Conservation (phyloP, 495 filamentous ascomycete genomes). For the Aspergillus heteromorphus region DNA sequence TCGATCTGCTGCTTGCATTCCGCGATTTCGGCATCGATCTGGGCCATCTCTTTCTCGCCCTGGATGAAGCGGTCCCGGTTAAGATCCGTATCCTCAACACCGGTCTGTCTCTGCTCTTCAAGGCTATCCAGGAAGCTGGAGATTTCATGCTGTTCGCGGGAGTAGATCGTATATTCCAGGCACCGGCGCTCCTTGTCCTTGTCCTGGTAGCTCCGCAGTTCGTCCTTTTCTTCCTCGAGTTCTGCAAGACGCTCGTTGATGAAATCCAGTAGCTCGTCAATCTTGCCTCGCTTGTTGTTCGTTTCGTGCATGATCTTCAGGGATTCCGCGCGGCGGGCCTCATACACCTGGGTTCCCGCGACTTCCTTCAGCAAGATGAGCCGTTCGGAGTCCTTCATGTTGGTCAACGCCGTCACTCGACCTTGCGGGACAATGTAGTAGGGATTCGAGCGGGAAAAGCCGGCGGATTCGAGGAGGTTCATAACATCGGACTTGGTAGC, state of each 20-base stretch:
- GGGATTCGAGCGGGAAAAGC: constrained; percentile 94
- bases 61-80: constrained; percentile 70
- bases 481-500: constrained; percentile 92
- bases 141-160: constrained; percentile 78
- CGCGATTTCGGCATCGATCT: constrained; percentile 71
- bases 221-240: constrained; percentile 95
- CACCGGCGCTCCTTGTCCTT: constrained; percentile 91
- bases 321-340: constrained; percentile 81
- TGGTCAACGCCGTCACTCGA: constrained; percentile 90
- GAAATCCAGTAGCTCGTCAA: constrained; percentile 84
- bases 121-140: constrained; percentile 72
- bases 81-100: constrained; percentile 76
- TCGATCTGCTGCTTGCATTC: constrained; percentile 77
- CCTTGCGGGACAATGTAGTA: constrained; percentile 99
- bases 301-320: constrained; percentile 97
- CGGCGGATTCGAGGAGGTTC: constrained; percentile 91
- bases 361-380: constrained; percentile 92
- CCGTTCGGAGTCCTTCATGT: constrained; percentile 93
- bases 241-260: constrained; percentile 86
- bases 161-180: constrained; percentile 90
- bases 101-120: constrained; percentile 73
- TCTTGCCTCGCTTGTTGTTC: constrained; percentile 87
- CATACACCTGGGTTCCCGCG: constrained; percentile 94
- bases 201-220: constrained; percentile 85
- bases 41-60: constrained; percentile 73